Percentiles rank a stretch among this genome's conserved stretches.
phyloP scores from a whole-genome alignment of 257 asterid species.

The Thymus quinquecostatus region DNA sequence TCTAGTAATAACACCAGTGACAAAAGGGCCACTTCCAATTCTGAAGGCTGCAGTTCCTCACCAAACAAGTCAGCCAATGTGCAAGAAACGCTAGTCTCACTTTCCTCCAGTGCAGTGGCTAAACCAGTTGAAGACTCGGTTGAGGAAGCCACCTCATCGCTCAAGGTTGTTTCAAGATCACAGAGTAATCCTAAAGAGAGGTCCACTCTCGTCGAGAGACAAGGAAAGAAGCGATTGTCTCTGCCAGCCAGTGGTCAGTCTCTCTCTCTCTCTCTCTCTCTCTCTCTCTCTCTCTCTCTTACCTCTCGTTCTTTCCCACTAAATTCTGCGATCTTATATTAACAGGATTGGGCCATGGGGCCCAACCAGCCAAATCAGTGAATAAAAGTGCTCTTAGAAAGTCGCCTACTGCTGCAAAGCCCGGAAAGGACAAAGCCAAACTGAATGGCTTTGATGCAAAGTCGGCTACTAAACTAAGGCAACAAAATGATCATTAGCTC shows the following conservation, averaged over 20 bases:
- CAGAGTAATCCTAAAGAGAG: conserved; percentile 92
- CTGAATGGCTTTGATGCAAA: conserved; percentile 43
- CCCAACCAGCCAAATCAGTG: conserved; percentile 51
- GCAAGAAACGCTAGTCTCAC: conserved; percentile 49
- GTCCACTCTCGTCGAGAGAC: conserved; percentile 56
- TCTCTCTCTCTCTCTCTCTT: background rate
- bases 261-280: conserved; percentile 36
- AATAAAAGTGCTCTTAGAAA: conserved; percentile 48
- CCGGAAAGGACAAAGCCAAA: conserved; percentile 50
- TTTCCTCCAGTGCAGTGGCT: conserved; percentile 39
- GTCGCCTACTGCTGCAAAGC: conserved; percentile 50
- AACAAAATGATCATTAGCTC: conserved; percentile 42
- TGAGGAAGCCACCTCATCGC: conserved; percentile 71
- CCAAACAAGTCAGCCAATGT: conserved; percentile 54
- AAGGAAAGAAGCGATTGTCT: conserved; percentile 80
- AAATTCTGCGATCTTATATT: conserved; percentile 28
- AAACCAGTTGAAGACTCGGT: conserved; percentile 64
- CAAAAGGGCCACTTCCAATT: conserved; percentile 54
- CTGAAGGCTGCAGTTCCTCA: conserved; percentile 71
- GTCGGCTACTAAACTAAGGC: conserved; percentile 44
- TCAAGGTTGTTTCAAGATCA: conserved; percentile 58
- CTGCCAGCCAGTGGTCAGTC: conserved; percentile 75
- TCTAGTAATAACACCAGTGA: conserved; percentile 60
- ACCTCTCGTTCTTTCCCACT: background rate
- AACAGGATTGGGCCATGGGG: conserved; percentile 57